Evolutionary conservation across 2,329 filamentous ascomycete genomes (phyloP).

Genomic region (Botrytis paeoniae): DNA sequence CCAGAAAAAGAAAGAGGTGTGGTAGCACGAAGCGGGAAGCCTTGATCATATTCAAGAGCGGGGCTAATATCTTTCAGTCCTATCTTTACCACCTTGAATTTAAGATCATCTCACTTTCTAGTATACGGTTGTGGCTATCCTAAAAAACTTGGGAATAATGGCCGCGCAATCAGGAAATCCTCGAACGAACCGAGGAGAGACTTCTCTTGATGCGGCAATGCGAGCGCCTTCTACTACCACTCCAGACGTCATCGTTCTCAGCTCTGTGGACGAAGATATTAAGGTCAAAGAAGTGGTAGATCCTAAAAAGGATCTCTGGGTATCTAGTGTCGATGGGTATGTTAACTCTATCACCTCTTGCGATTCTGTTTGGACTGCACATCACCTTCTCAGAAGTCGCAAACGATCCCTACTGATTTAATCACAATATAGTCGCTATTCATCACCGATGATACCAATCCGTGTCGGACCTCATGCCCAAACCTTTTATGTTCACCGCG

Average conservation of each 20-base stretch:
- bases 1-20: slow-evolving; percentile 14
- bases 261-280: slow-evolving; percentile 37
- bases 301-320: slow-evolving; percentile 48
- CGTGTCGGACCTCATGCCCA: slow-evolving; percentile 46
- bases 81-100: neutral
- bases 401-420: neutral
- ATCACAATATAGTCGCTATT: slow-evolving; percentile 42
- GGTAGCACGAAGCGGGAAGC: slow-evolving; percentile 17
- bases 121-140: neutral
- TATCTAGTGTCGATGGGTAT: slow-evolving; percentile 49
- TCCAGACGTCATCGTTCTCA: slow-evolving; percentile 43
- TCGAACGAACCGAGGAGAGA: slow-evolving; percentile 21
- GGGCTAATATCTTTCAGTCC: slow-evolving; percentile 18
- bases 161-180: neutral
- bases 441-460: slow-evolving; percentile 45
- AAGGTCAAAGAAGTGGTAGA: slow-evolving; percentile 39
- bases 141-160: neutral
- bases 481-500: slow-evolving; percentile 48
- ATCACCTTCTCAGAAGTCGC: neutral
- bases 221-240: slow-evolving; percentile 40
- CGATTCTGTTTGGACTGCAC: neutral
- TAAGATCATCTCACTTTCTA: neutral
- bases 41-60: slow-evolving; percentile 10
- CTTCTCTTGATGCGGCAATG: slow-evolving; percentile 43
- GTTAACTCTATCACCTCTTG: slow-evolving; percentile 25